Evolutionary conservation across 2,329 filamentous ascomycete genomes (phyloP).

Genomic region (Bimuria novae-zelandiae): DNA sequence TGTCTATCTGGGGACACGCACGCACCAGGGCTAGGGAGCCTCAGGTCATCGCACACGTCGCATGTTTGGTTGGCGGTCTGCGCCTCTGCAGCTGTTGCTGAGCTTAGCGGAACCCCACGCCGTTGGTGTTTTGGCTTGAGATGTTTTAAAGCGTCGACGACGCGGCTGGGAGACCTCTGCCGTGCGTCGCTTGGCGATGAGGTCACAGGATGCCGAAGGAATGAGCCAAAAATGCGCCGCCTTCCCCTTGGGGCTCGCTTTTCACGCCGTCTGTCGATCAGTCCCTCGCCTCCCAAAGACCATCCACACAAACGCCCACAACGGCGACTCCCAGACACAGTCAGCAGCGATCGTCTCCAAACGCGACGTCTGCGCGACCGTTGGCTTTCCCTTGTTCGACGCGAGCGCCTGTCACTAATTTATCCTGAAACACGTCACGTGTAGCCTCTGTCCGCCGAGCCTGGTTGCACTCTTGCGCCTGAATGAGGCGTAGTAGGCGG

Average conservation of each 20-base stretch:
- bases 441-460: neutral
- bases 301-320: neutral
- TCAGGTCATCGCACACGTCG: neutral
- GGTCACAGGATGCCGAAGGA: constrained; percentile 6
- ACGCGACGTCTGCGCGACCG: constrained; percentile 1
- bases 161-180: neutral
- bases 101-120: neutral
- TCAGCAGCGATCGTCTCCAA: constrained; percentile 6
- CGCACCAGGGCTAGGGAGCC: neutral
- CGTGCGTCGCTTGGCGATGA: constrained; percentile 8
- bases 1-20: no score
- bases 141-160: constrained; percentile 5
- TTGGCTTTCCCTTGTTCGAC: constrained; percentile 3
- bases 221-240: neutral
- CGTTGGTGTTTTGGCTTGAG: constrained; percentile 13
- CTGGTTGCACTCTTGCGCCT: neutral
- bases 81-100: neutral
- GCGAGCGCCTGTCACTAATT: constrained; percentile 1
- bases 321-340: neutral
- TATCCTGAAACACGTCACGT: constrained; percentile 10
- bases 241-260: constrained; percentile 6
- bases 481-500: neutral
- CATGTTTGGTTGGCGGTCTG: neutral
- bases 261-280: neutral
- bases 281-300: neutral